Evolutionary conservation across 2,329 filamentous ascomycete species (phyloP).

Genomic region (Chlorencoelia australis): DNA sequence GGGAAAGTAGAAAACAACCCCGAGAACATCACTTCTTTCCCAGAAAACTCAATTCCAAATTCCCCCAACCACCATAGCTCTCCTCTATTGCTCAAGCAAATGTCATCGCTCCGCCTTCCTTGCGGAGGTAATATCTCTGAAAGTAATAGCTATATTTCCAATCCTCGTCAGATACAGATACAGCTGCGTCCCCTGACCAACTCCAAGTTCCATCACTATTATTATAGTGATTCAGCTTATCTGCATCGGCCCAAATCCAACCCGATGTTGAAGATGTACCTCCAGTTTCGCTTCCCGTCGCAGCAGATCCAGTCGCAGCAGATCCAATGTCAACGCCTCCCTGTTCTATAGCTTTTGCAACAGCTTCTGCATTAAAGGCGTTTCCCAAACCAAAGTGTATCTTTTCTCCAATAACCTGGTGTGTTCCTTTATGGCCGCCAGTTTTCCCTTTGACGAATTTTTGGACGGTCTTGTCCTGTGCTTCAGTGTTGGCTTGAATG

Average conservation of each 20-base stretch:
- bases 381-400: conserved; percentile 2
- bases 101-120: no score
- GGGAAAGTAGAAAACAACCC: background rate
- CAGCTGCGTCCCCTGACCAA: no score
- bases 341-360: conserved; percentile 2
- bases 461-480: conserved; percentile 1
- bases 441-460: background rate
- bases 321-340: conserved; percentile 2
- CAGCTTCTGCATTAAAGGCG: background rate
- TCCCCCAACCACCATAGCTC: background rate
- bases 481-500: conserved; percentile 4
- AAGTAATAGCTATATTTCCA: background rate
- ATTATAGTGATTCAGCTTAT: background rate
- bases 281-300: no score
- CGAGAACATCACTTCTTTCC: background rate
- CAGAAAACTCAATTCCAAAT: background rate
- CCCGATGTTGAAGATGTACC: background rate
- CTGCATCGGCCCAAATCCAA: background rate
- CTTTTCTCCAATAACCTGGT: conserved; percentile 4
- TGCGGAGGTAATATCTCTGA: background rate
- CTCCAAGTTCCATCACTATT: background rate
- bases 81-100: no score
- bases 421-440: conserved; percentile 4
- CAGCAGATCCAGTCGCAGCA: background rate
- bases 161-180: background rate